phyloP scores from a whole-genome alignment of 352 stramenopile genomes.

The Thalassiosira livingstoniorum region DNA sequence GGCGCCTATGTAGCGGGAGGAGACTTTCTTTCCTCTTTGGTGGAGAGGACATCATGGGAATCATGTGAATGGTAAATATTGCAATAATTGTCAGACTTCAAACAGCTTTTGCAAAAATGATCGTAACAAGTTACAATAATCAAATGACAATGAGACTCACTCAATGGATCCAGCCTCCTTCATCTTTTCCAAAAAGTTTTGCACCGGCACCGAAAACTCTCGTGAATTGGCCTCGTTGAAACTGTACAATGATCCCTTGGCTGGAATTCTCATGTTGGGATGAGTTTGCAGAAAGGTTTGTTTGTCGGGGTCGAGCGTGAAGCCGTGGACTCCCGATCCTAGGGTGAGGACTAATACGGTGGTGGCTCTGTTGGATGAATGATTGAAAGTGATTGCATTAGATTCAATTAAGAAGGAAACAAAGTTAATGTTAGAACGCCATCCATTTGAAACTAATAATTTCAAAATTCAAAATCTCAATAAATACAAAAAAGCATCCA shows the following conservation, averaged over 20 bases:
- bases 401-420: not conserved
- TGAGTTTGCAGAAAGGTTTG: slow-evolving; percentile 94
- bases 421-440: too few relatives aligned
- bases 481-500: too few relatives aligned
- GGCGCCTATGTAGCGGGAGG: slow-evolving; percentile 93
- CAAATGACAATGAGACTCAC: slow-evolving; percentile 22
- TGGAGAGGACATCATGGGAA: not conserved
- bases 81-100: not conserved
- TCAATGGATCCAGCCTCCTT: slow-evolving; percentile 73
- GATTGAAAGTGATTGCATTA: not conserved
- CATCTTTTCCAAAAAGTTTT: slow-evolving; percentile 82
- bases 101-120: not conserved
- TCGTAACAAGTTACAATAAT: not conserved
- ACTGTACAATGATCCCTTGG: slow-evolving; percentile 93
- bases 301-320: slow-evolving; percentile 84
- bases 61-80: not conserved
- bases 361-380: slow-evolving; percentile 51
- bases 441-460: too few relatives aligned
- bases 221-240: slow-evolving; percentile 98
- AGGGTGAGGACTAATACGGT: slow-evolving; percentile 84
- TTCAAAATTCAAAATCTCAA: too few relatives aligned
- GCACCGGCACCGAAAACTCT: slow-evolving; percentile 91
- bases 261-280: slow-evolving; percentile 93
- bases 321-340: slow-evolving; percentile 82
- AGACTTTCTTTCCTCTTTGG: slow-evolving; percentile 65